Percentiles rank a stretch among this genome's conserved stretches.
phyloP scores from a whole-genome alignment of 257 asterid genomes.

The Salvia miltiorrhiza region DNA sequence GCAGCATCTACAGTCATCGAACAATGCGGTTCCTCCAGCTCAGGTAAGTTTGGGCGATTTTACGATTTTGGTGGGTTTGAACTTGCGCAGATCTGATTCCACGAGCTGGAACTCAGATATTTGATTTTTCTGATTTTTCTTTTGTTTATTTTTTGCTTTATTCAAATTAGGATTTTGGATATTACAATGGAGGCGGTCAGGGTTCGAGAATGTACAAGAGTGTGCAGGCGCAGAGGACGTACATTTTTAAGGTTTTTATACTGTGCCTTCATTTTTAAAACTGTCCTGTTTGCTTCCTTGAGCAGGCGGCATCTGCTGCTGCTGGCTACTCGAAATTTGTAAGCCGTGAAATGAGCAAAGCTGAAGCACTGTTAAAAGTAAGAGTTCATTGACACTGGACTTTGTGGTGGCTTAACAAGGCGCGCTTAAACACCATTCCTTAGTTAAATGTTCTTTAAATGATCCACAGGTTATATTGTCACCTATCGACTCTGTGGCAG shows the following conservation, averaged over 20 bases:
- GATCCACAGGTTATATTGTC: conserved; percentile 81
- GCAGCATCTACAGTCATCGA: too few species aligned
- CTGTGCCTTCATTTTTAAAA: background rate
- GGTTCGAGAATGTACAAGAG: conserved; percentile 64
- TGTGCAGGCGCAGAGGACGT: conserved; percentile 57
- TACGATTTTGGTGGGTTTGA: too few species aligned
- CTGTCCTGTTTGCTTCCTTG: conserved; percentile 19
- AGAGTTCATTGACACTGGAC: background rate
- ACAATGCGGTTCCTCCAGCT: too few species aligned
- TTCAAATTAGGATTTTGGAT: conserved; percentile 51
- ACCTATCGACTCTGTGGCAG: conserved; percentile 96
- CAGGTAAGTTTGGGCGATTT: too few species aligned
- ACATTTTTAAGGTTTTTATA: background rate
- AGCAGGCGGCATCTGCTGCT: conserved; percentile 81
- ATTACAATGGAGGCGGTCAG: conserved; percentile 67
- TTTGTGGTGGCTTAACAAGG: background rate
- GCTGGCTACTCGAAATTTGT: conserved; percentile 92
- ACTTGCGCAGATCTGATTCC: too few species aligned
- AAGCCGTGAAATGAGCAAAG: conserved; percentile 99
- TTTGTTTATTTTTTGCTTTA: background rate
- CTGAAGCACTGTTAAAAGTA: conserved; percentile 96
- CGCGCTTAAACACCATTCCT: background rate
- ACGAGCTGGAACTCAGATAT: too few species aligned
- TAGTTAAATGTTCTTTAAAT: conserved; percentile 15
- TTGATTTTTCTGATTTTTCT: too few species aligned